These are phyloP conservation scores for Fusarium gaditjirri DNA, from an alignment of 2,329 filamentous ascomycete species.

Conservation along the genomic window DNA sequence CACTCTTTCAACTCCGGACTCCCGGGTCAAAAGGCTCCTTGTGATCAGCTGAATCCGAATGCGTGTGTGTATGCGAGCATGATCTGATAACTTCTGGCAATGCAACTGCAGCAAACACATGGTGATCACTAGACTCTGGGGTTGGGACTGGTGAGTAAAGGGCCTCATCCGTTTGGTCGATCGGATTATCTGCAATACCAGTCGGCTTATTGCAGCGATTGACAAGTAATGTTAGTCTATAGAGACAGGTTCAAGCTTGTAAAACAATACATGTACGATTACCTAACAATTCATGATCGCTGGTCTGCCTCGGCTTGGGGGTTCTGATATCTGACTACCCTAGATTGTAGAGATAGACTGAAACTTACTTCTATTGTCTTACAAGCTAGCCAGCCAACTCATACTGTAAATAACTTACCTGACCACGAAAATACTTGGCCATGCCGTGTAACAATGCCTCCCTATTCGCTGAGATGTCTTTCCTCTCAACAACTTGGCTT, in stretches of 20 bases:
- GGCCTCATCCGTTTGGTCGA: not conserved
- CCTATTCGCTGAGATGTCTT: not conserved
- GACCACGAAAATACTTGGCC: not conserved
- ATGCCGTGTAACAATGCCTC: not conserved
- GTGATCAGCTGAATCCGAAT: not conserved
- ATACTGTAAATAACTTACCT: not conserved
- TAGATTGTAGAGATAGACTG: not conserved
- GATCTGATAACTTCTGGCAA: conserved; percentile 4
- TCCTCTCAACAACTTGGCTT: not conserved
- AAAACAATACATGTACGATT: not conserved
- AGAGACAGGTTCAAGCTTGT: not conserved
- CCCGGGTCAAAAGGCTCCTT: not conserved
- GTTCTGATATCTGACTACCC: not conserved
- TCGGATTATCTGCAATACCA: conserved; percentile 1
- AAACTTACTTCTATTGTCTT: not conserved
- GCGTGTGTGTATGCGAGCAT: not conserved
- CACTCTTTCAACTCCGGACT: not conserved
- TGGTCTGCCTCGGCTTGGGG: not conserved
- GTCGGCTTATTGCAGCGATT: not conserved
- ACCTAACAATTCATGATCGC: not conserved
- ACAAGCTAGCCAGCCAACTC: not conserved
- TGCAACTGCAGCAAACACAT: not conserved
- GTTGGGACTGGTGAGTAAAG: not conserved
- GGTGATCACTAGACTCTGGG: not conserved
- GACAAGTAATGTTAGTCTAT: not conserved